phyloP scores from a whole-genome alignment of 106 monocot genomes.

The Acorus gramineus region DNA sequence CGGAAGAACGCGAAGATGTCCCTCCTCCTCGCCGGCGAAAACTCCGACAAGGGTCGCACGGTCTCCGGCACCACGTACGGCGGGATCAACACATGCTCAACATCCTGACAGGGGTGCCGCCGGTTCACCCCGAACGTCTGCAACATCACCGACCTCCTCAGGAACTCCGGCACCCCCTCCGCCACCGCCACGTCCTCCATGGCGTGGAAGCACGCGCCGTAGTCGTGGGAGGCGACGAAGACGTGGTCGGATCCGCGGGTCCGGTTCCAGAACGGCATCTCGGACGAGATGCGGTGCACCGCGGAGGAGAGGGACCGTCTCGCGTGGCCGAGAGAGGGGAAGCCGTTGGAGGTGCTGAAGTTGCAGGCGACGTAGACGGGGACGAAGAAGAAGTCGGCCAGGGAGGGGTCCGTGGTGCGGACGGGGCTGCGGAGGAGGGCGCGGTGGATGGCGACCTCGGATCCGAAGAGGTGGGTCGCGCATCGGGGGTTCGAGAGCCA shows the following conservation, averaged over 20 bases:
- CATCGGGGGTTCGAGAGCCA: conserved; percentile 70
- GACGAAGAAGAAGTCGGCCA: conserved; percentile 80
- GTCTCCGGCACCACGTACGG: no score
- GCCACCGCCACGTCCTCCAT: conserved; percentile 16
- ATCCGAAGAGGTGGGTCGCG: conserved; percentile 67
- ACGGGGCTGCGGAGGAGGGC: conserved; percentile 38
- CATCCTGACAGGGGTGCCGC: no score
- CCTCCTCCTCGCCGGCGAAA: no score
- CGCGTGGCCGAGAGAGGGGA: conserved; percentile 70
- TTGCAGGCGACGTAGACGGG: conserved; percentile 98
- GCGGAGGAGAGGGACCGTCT: conserved; percentile 46
- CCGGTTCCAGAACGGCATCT: conserved; percentile 74
- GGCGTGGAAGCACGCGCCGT: conserved; percentile 91
- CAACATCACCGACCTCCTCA: no score
- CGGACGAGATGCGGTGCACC: conserved; percentile 29
- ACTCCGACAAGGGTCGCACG: no score
- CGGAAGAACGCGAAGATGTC: no score
- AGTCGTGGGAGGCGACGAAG: conserved; percentile 94
- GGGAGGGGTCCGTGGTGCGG: conserved; percentile 28
- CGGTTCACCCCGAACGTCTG: no score
- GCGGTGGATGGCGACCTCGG: conserved; percentile 85
- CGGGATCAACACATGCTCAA: no score
- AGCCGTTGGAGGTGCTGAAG: conserved; percentile 73
- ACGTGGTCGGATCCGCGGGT: conserved; percentile 70
- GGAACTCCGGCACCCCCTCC: no score